Conservation (phyloP, 352 stramenopile genomes). For the Phytophthora idaei region DNA sequence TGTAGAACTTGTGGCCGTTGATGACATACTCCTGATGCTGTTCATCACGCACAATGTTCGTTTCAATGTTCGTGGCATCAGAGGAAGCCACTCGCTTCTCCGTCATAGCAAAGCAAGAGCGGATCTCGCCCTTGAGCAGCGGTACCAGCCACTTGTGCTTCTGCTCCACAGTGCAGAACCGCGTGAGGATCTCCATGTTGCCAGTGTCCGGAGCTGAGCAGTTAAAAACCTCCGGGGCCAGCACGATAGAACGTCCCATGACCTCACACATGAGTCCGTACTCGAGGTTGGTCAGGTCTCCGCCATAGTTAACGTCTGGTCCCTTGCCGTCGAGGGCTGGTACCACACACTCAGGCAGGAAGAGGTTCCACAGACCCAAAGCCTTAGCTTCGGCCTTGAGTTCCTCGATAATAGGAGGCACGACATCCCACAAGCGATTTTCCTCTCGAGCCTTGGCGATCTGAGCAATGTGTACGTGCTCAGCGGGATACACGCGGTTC, state of each 20-base stretch:
- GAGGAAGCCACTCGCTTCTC: conserved; percentile 95
- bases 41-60: conserved; percentile 73
- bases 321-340: conserved; percentile 49
- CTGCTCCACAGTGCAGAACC: conserved; percentile 92
- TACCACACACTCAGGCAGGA: conserved; percentile 79
- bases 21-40: conserved; percentile 90
- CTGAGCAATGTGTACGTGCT: conserved; percentile 86
- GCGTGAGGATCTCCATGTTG: conserved; percentile 99
- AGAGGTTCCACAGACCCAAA: conserved; percentile 97
- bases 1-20: conserved; percentile 97
- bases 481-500: conserved; percentile 90
- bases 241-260: conserved; percentile 91
- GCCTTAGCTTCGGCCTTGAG: conserved; percentile 92
- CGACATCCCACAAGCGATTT: conserved; percentile 76
- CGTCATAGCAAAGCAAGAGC: conserved; percentile 98
- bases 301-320: conserved; percentile 62
- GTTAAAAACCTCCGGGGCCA: conserved; percentile 97
- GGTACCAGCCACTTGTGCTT: conserved; percentile 94
- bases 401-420: conserved; percentile 89
- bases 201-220: conserved; percentile 96
- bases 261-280: conserved; percentile 97
- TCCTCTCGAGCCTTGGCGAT: conserved; percentile 53
- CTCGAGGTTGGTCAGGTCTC: conserved; percentile 88
- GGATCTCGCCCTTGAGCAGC: conserved; percentile 93
- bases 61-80: conserved; percentile 96